Percentiles rank a stretch among this genome's conserved stretches.
Evolutionary conservation across 2,329 filamentous ascomycete genomes (phyloP).

Genomic region (Chrysosporium queenslandicum): DNA sequence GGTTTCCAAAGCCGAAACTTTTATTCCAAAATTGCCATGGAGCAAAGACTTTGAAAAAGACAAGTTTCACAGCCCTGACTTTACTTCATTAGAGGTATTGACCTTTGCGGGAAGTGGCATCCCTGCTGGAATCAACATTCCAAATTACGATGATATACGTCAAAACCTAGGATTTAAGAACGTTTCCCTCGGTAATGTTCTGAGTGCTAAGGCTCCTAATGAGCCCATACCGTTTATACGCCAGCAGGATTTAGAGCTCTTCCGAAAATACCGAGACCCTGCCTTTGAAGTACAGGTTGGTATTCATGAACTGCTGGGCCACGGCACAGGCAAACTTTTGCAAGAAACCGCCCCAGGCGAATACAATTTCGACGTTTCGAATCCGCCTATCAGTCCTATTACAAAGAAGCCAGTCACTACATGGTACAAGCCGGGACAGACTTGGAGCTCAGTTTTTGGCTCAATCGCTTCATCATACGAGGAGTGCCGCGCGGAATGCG

Average conservation of each 20-base stretch:
- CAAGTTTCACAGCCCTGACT: conserved; percentile 88
- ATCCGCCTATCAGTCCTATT: conserved; percentile 72
- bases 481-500: conserved; percentile 87
- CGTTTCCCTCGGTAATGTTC: conserved; percentile 78
- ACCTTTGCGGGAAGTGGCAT: conserved; percentile 62
- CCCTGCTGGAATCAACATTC: conserved; percentile 50
- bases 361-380: conserved; percentile 79
- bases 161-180: conserved; percentile 59
- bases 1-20: conserved; percentile 65
- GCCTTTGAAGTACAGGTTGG: conserved; percentile 95
- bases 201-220: conserved; percentile 81
- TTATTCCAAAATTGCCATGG: conserved; percentile 90
- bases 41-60: conserved; percentile 84
- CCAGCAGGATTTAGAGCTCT: conserved; percentile 65
- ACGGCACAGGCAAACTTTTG: conserved; percentile 86
- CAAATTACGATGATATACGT: conserved; percentile 51
- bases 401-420: conserved; percentile 66
- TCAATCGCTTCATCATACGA: conserved; percentile 81
- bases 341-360: conserved; percentile 74
- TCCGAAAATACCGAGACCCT: conserved; percentile 69
- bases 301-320: conserved; percentile 78
- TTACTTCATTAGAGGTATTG: conserved; percentile 85
- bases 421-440: conserved; percentile 92
- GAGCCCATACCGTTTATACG: conserved; percentile 88
- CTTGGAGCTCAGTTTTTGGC: conserved; percentile 88